Conservation (phyloP, 257 asterid species). For the Jacaranda copaia region DNA sequence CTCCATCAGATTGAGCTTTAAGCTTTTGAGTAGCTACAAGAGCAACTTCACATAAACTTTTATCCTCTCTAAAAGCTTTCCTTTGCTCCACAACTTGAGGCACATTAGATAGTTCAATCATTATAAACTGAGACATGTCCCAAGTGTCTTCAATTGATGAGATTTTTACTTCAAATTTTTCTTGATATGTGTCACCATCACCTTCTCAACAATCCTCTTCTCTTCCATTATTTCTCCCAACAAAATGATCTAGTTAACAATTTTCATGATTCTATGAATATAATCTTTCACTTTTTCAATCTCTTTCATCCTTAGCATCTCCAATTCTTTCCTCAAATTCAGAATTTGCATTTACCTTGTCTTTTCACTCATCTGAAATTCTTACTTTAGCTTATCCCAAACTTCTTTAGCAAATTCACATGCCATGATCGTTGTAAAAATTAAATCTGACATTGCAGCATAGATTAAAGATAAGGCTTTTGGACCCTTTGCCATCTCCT, state of each 20-base stretch:
- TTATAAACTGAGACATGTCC: neutral
- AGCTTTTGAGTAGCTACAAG: neutral
- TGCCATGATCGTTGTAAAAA: neutral
- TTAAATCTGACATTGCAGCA: neutral
- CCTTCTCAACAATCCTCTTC: neutral
- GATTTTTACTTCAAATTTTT: constrained; percentile 17
- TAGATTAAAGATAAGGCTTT: neutral
- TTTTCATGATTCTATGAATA: neutral
- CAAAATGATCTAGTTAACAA: neutral
- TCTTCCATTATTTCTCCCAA: neutral
- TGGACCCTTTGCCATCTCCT: neutral
- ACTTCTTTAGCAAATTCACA: neutral
- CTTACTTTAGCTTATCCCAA: neutral
- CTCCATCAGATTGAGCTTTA: neutral
- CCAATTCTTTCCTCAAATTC: neutral
- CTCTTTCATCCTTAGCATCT: neutral
- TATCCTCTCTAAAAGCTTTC: neutral
- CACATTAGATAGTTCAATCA: neutral
- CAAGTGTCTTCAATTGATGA: constrained; percentile 16
- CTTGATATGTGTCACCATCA: neutral
- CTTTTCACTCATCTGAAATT: constrained; percentile 9
- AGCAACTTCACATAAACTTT: constrained; percentile 1
- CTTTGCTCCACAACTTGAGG: constrained; percentile 18
- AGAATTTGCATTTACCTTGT: neutral
- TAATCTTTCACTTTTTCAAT: neutral